phyloP scores from a whole-genome alignment of 345 rosid genomes.

The Barbarea vulgaris region DNA sequence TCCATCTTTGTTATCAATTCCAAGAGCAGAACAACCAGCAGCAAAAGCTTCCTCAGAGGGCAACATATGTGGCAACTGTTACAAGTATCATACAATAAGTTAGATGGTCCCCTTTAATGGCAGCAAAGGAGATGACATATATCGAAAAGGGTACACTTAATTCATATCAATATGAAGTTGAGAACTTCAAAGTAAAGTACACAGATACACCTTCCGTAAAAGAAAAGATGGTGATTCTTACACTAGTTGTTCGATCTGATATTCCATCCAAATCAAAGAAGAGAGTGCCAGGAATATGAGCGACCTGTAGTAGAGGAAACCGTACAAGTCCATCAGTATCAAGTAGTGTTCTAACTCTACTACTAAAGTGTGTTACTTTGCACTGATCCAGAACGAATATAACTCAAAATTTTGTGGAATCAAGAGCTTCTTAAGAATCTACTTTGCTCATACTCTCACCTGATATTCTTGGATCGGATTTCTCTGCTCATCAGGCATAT shows the following conservation, averaged over 20 bases:
- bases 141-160: background rate
- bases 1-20: slow-evolving; percentile 83
- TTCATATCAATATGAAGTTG: background rate
- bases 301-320: slow-evolving; percentile 56
- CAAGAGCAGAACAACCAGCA: slow-evolving; percentile 95
- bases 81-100: slow-evolving; percentile 22
- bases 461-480: slow-evolving; percentile 98
- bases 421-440: slow-evolving; percentile 1
- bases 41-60: slow-evolving; percentile 98
- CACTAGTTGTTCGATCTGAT: slow-evolving; percentile 72
- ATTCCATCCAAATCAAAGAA: slow-evolving; percentile 98
- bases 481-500: slow-evolving; percentile 97
- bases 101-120: background rate
- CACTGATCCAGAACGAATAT: background rate
- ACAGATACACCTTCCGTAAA: background rate
- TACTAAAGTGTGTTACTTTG: background rate
- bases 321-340: slow-evolving; percentile 25
- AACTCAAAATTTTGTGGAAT: slow-evolving; percentile 3
- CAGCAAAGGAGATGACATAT: background rate
- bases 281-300: slow-evolving; percentile 97
- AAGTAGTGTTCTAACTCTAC: background rate
- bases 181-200: background rate
- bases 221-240: slow-evolving; percentile 40
- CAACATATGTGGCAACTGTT: slow-evolving; percentile 96
- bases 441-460: slow-evolving; percentile 45